Evolutionary conservation across 139 green algal genomes (phyloP), one percentile per base, ranked within the genome.

Genomic region (Asterochloris sp.): DNA sequence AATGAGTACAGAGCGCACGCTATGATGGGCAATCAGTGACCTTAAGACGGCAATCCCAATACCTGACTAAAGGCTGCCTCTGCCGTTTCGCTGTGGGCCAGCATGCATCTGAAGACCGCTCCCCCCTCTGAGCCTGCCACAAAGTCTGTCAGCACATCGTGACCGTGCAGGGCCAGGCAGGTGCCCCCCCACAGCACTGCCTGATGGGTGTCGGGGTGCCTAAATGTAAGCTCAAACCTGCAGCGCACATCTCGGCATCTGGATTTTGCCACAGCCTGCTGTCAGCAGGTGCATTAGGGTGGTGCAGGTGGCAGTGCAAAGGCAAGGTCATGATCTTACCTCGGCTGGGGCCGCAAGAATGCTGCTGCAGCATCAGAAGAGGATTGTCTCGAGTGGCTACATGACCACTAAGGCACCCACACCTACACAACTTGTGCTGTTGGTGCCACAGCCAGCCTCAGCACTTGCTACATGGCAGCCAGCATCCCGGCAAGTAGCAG

Each of bases 161-260:
- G 73, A 0, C 76, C 66, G 63, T 86, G 82, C 82, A 93, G 90
- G 16, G 82, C 84, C 87, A 93, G 87, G 81, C 80, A 89, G 69
- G 84, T 89, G 62, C 88, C 90, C 13, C 90, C 90, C 84, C 87
- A 89, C 73, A 86, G 73, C 69, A 91, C 79, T 29, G 83, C 80
- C 26, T 82, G 84, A 75, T 88, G 85, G n/a, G 68, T 81, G 9
- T 82, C 79, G 24, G 87, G 90, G 8, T 86, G 76, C 68, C 80
- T 79, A 77, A 82, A 89, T 23, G 88, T 82, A 62, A 92, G 87
- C 82, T 92, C 88, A 67, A 92, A 92, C 77, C 90, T 91, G 88
- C 68, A 69, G 38, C 0, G 60, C 13, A 24, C 77, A 27, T 13
- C 38, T 27, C 21, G 38, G 27, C 38, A 62, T 60, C 62, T 60